These are phyloP conservation scores for Hibiscus tridactylites DNA, from an alignment of 345 rosid species.

Conservation along the genomic window DNA sequence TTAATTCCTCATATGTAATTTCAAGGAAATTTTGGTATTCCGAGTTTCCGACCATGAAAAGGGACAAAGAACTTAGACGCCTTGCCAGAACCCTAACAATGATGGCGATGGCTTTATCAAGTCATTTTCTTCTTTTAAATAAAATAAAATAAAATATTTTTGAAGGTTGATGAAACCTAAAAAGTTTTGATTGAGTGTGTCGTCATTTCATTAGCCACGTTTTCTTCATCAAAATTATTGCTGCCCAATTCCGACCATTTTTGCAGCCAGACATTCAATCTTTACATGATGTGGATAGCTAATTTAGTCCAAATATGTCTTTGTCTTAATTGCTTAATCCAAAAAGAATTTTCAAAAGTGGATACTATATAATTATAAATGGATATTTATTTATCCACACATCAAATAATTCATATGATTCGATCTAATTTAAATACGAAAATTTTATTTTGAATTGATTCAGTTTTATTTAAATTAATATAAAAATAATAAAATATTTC, in stretches of 20 bases:
- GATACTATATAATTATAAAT: no score
- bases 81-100: background rate
- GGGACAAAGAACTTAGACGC: background rate
- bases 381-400: no score
- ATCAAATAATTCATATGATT: no score
- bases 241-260: constrained; percentile 7
- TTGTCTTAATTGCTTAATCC: background rate
- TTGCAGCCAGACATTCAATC: constrained; percentile 13
- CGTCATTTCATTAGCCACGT: constrained; percentile 19
- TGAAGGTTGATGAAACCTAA: constrained; percentile 12
- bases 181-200: background rate
- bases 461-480: no score
- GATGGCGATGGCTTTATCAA: background rate
- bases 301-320: background rate
- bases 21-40: background rate
- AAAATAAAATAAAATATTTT: constrained; percentile 6
- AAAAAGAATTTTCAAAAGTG: background rate
- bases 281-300: constrained; percentile 7
- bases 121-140: constrained; percentile 5
- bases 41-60: background rate
- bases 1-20: no score
- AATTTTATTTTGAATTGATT: no score
- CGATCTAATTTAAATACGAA: no score
- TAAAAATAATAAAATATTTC: no score
- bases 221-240: background rate